Base-by-base conservation (phyloP, 345 rosid genomes). In the Eucalyptus paniculata region DNA sequence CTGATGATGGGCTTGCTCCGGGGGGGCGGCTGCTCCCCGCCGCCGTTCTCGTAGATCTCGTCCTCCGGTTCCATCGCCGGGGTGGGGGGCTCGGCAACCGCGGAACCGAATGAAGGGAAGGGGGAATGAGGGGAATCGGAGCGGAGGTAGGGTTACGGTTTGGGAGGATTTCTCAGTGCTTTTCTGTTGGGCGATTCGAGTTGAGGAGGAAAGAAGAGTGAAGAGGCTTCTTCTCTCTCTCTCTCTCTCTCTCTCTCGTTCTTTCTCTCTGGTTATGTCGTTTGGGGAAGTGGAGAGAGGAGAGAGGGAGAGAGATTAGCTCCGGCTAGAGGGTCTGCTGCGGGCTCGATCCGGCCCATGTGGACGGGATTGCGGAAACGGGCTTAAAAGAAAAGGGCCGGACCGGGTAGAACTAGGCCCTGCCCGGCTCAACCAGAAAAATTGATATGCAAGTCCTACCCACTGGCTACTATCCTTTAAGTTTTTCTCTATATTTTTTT, bases 41-140 rank as follows among this genome's bases (percentile, higher is more conserved):
- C 89, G 91, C 89, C 89, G 51, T 90, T 90, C 89, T 82, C 91
- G 91, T 94, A 95, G 93, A 96, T 94, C 93, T 97, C 99, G 82
- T 96, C 97, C 88, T 95, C 99, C 9, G 95, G 93, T 86, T 96
- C 97, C 99, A 95, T 96, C 42, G 85, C 62, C 62, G 14, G 30
- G 62, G 32, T 42, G n/a, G 86, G 40, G 80, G 80, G 34, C 19
- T 28, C 49, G 50, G 65, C 47, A 23, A 37, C 30, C 11, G 21
- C 16, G 87, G 67, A 17, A 58, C 45, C 24, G 89, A 21, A 50
- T 12, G 83, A 24, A 42, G 69, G 69, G 44, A 54, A 26, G 14
- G 47, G n/a, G n/a, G n/a, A 28, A 28, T 3, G 86, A 50, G 69
- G 86, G 24, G 89, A 88, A 23, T 26, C 45, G 82, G 83, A 72